Evolutionary conservation across 768 basidiomycete genomes (phyloP).

Genomic region (Lactarius deliciosus): DNA sequence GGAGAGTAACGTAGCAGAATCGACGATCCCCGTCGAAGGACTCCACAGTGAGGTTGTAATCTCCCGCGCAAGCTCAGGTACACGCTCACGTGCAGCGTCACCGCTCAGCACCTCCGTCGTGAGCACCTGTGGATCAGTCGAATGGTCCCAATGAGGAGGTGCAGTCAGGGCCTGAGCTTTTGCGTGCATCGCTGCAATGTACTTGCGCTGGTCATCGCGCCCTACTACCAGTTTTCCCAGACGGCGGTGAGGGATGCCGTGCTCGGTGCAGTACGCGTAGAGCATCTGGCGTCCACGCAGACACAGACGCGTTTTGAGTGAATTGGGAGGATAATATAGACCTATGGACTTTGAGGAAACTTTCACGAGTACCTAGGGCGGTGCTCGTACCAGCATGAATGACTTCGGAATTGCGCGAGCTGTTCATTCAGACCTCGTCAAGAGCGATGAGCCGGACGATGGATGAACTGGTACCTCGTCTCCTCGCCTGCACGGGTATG

Average conservation of each 20-base stretch:
- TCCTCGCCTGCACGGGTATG: constrained; percentile 77
- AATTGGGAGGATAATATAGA: constrained; percentile 78
- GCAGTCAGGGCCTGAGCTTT: constrained; percentile 58
- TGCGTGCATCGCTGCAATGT: constrained; percentile 66
- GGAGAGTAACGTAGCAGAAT: constrained; percentile 82
- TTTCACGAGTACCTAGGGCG: not conserved
- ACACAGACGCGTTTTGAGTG: constrained; percentile 84
- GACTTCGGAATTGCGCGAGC: constrained; percentile 93
- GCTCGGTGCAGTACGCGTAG: constrained; percentile 66
- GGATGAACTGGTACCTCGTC: constrained; percentile 55
- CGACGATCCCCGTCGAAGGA: constrained; percentile 86
- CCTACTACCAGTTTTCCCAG: constrained; percentile 92
- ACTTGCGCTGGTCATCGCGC: constrained; percentile 58
- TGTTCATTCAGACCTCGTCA: constrained; percentile 35
- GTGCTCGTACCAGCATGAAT: constrained; percentile 73
- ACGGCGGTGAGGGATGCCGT: constrained; percentile 66
- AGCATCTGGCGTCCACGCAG: constrained; percentile 82
- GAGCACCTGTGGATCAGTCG: constrained; percentile 40
- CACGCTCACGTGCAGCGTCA: constrained; percentile 65
- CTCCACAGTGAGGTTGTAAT: constrained; percentile 78
- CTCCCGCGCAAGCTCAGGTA: constrained; percentile 75
- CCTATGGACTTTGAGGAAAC: constrained; percentile 44
- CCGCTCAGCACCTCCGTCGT: constrained; percentile 70
- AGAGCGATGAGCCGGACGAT: not conserved
- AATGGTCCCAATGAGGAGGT: constrained; percentile 42